Conservation (phyloP, 2,329 filamentous ascomycete species). For the Penicillium italicum region DNA sequence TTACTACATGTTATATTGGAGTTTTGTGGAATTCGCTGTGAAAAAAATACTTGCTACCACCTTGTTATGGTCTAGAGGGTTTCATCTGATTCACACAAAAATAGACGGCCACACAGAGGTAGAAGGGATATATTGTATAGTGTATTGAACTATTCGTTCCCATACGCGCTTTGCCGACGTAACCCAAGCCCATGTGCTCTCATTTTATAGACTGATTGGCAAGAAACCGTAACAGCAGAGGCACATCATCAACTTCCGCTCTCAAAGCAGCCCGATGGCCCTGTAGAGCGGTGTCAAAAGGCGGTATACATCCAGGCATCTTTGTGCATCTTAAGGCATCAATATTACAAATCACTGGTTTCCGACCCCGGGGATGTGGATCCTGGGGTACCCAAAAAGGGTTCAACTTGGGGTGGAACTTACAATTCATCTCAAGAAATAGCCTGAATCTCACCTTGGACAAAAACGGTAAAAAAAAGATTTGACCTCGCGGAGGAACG, state of each 20-base stretch:
- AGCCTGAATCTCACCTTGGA: too few species aligned
- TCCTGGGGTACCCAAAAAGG: background rate
- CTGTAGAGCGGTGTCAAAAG: too few species aligned
- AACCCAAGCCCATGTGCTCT: background rate
- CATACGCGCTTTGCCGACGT: constrained; percentile 7
- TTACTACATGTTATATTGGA: background rate
- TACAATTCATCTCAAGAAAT: too few species aligned
- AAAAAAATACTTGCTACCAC: background rate
- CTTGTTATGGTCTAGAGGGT: constrained; percentile 1
- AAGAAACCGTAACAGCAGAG: background rate
- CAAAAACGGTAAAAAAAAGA: too few species aligned
- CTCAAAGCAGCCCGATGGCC: too few species aligned
- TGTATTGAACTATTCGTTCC: background rate
- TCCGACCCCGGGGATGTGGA: too few species aligned
- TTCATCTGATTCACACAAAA: constrained; percentile 1
- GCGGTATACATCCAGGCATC: too few species aligned
- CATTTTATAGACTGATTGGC: background rate
- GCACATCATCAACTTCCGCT: too few species aligned
- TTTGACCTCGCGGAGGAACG: background rate
- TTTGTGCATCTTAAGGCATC: too few species aligned
- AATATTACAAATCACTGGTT: too few species aligned
- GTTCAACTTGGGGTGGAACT: too few species aligned
- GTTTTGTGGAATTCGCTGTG: background rate
- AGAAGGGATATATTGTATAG: constrained; percentile 7
- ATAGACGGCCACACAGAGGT: constrained; percentile 5